Conservation (phyloP, 1,139 yeast genomes). For the Yamadazyma friedrichii region DNA sequence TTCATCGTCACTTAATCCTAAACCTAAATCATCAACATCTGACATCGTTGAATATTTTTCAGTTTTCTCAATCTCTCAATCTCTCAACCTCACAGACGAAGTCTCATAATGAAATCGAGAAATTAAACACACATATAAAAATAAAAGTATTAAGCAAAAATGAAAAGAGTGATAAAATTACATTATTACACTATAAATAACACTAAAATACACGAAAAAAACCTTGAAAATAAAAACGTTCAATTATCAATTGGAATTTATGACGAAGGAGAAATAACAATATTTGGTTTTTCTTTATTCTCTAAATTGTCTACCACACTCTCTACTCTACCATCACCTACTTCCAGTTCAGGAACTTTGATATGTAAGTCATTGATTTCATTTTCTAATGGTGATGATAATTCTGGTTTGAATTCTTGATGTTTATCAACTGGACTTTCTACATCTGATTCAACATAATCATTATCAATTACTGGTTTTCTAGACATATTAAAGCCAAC, state of each 20-base stretch:
- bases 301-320: not conserved
- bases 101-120: not conserved
- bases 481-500: conserved; percentile 20
- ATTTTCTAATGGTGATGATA: not conserved
- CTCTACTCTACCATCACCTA: not conserved
- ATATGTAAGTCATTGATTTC: conserved; percentile 2
- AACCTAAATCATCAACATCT: conserved; percentile 18
- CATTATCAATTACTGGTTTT: conserved; percentile 2
- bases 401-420: not conserved
- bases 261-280: conserved; percentile 27
- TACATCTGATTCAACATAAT: conserved; percentile 3
- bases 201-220: conserved; percentile 10
- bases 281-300: conserved; percentile 21
- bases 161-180: not conserved
- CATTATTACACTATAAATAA: conserved; percentile 6
- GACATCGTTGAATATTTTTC: conserved; percentile 13
- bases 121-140: too few species aligned
- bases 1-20: conserved; percentile 15
- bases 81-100: not conserved
- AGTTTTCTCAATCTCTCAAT: too few species aligned
- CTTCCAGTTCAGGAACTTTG: not conserved
- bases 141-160: not conserved
- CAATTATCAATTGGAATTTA: conserved; percentile 10
- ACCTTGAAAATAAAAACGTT: not conserved
- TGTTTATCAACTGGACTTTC: conserved; percentile 1